Evolutionary conservation across 1,284 basidiomycete genomes (phyloP).

Genomic region (Boletus semigastroideus): DNA sequence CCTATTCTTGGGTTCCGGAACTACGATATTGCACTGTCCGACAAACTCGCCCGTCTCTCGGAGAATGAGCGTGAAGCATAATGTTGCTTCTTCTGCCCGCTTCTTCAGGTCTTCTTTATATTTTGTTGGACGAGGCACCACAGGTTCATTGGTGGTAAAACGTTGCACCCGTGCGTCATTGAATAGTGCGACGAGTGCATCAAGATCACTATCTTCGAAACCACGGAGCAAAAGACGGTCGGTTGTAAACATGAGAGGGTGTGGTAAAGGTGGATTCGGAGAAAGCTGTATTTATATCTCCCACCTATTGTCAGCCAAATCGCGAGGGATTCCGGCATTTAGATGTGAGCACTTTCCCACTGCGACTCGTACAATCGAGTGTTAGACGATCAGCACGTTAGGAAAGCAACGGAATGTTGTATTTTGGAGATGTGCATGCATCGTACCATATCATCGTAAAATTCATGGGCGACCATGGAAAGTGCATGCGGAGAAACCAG

Average conservation of each 20-base stretch:
- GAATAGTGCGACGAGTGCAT: constrained; percentile 24
- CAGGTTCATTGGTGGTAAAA: constrained; percentile 27
- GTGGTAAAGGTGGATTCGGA: not conserved
- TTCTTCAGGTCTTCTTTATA: constrained; percentile 25
- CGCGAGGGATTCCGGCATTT: not conserved
- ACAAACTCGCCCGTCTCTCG: constrained; percentile 28
- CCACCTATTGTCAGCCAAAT: not conserved
- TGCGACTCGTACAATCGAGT: not conserved
- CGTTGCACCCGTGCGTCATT: constrained; percentile 30
- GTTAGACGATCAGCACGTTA: constrained; percentile 1
- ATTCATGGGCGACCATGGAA: constrained; percentile 24
- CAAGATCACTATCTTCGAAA: constrained; percentile 25
- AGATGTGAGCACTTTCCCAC: not conserved
- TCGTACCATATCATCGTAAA: constrained; percentile 41
- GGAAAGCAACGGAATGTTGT: constrained; percentile 20
- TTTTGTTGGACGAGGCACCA: constrained; percentile 25
- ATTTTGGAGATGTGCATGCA: constrained; percentile 41
- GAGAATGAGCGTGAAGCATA: constrained; percentile 25
- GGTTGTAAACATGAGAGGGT: constrained; percentile 10
- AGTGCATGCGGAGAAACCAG: constrained; percentile 19
- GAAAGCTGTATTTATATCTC: not conserved
- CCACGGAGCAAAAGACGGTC: constrained; percentile 15
- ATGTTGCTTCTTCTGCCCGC: constrained; percentile 22
- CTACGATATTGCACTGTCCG: constrained; percentile 27
- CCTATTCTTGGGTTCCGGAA: constrained; percentile 25